Evolutionary conservation across 1,284 basidiomycete genomes (phyloP), one percentile per base, ranked within the genome.

Genomic region (Boletus holoroseus): DNA sequence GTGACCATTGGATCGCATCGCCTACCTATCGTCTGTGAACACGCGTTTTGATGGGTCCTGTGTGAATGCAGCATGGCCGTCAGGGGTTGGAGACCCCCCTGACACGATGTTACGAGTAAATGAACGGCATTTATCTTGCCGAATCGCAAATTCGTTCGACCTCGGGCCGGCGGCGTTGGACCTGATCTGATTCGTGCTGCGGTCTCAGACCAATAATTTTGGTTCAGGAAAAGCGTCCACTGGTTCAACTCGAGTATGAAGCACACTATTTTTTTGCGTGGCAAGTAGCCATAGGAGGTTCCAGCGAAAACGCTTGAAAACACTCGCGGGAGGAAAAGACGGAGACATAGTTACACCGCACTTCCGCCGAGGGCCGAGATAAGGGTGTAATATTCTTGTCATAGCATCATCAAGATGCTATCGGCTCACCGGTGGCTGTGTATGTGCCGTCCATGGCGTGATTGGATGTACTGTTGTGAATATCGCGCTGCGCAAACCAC

Each of bases 121-220:
- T 67, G 66, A 67, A 62, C 62, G 58, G 58, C 56, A 58, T 47
- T 39, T 43, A 54, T 53, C 47, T 40, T 60, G 55, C 49, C 34
- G 60, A 54, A 51, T 51, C 56, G 43, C 53, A 50, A 51, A 53
- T 55, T 49, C 4, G 51, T 36, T 42, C 45, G 34, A 45, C 48
- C 49, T 55, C 47, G 50, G 59, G 36, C 50, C 49, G 51, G 43
- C 30, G 42, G 45, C 18, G 34, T 55, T 50, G 49, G 40, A 3
- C 20, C 24, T 38, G 55, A 31, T 59, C 35, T 16, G 28, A 28
- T 40, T 8, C n/a, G 39, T 30, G 20, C 4, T 36, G 20, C 7
- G 24, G 31, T 26, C 18, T 46, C 42, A 32, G 30, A 18, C 12
- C 11, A n/a, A 34, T 46, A 7, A 30, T 36, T 43, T 42, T 16